phyloP scores from a whole-genome alignment of 257 asterid species.

The Fraxinus pennsylvanica region DNA sequence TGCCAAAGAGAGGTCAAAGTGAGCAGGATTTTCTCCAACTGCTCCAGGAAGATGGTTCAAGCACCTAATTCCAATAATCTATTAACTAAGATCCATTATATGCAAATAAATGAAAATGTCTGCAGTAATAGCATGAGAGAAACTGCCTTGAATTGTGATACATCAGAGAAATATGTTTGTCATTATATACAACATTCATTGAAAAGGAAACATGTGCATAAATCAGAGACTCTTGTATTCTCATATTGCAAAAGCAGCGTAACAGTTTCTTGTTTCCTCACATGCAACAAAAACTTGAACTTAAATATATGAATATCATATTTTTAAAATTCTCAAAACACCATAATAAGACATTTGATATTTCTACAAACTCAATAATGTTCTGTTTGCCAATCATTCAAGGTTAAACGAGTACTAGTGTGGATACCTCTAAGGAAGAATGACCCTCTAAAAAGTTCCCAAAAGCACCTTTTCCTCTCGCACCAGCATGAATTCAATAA shows the following conservation, averaged over 20 bases:
- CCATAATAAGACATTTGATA: neutral
- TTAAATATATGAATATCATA: neutral
- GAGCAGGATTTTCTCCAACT: slow-evolving; percentile 85
- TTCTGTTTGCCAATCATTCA: neutral
- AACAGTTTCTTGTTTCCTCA: slow-evolving; percentile 1
- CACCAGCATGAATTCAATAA: neutral
- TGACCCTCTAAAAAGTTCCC: neutral
- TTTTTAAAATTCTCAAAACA: neutral
- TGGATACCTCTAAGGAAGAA: neutral
- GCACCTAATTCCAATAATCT: slow-evolving; percentile 62
- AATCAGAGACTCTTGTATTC: slow-evolving; percentile 8
- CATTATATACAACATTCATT: slow-evolving; percentile 16
- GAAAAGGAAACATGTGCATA: slow-evolving; percentile 20
- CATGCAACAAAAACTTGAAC: neutral
- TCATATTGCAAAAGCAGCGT: slow-evolving; percentile 17
- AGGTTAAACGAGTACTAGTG: neutral
- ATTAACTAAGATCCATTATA: slow-evolving; percentile 24
- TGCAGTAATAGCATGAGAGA: neutral
- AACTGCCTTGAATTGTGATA: neutral
- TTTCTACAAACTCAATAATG: neutral
- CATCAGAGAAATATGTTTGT: neutral
- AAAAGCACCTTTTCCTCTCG: neutral
- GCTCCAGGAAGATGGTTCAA: slow-evolving; percentile 91
- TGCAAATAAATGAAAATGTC: neutral
- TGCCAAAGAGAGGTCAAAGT: slow-evolving; percentile 85